A percentile compares a stretch with the other conserved stretches of the same genome.
These are phyloP conservation scores for Botrytis aclada DNA, from an alignment of 2,329 filamentous ascomycete species.

Conservation along the genomic window DNA sequence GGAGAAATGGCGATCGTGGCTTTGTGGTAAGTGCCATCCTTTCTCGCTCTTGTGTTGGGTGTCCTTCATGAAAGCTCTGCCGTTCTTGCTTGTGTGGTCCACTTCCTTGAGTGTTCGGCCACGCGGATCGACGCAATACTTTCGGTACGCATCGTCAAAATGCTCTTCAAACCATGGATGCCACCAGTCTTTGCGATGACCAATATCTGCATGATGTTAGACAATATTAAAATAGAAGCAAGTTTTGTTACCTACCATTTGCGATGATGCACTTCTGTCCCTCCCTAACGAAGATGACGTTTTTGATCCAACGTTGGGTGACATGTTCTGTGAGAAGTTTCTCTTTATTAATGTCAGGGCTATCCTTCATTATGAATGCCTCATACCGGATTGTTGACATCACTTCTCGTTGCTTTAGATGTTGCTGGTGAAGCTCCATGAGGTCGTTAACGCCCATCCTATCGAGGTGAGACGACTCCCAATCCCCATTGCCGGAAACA, in stretches of 20 bases:
- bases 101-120: background rate
- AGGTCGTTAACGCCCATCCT: background rate
- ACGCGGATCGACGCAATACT: background rate
- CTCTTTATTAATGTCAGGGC: background rate
- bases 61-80: background rate
- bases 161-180: background rate
- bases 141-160: background rate
- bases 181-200: background rate
- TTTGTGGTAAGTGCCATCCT: background rate
- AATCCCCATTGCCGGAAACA: background rate
- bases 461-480: background rate
- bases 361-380: background rate
- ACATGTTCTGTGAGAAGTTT: background rate
- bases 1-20: background rate
- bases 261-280: background rate
- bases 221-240: background rate
- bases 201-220: background rate
- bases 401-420: background rate
- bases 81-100: background rate
- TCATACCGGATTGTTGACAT: background rate
- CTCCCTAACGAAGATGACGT: background rate
- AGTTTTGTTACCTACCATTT: background rate
- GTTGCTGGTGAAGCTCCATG: background rate
- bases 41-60: background rate
- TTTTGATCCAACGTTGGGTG: background rate